Conservation (phyloP, 345 rosid genomes). For the Trapa incisa region DNA sequence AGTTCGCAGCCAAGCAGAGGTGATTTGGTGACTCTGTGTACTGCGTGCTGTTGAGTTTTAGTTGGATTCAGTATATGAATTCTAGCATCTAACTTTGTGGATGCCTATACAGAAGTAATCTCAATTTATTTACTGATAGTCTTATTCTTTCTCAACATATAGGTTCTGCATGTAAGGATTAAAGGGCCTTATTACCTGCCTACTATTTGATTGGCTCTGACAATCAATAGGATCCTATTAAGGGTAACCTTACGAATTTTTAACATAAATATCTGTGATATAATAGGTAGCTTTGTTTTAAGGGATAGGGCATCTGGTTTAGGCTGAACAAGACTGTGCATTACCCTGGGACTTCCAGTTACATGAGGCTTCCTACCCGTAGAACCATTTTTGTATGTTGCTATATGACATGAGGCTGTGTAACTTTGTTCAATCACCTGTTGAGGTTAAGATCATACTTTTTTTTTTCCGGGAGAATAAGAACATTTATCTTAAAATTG, state of each 20-base stretch:
- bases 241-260: neutral
- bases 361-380: neutral
- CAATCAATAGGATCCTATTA: neutral
- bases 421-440: neutral
- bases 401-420: neutral
- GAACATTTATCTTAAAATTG: too few relatives aligned
- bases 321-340: neutral
- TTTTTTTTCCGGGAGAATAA: neutral
- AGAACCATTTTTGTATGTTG: neutral
- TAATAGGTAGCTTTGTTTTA: neutral
- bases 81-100: neutral
- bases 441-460: neutral
- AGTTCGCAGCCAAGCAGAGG: neutral
- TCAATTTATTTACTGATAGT: neutral
- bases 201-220: too few relatives aligned
- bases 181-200: too few relatives aligned
- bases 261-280: neutral
- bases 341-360: neutral
- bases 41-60: neutral
- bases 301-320: neutral
- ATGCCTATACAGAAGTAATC: neutral
- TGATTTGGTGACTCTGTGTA: neutral
- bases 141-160: neutral
- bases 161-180: too few relatives aligned
- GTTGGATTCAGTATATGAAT: neutral